Evolutionary conservation across 768 basidiomycete genomes (phyloP), one percentile per base, ranked within the genome.

Genomic region (Leccinum rimulosum): DNA sequence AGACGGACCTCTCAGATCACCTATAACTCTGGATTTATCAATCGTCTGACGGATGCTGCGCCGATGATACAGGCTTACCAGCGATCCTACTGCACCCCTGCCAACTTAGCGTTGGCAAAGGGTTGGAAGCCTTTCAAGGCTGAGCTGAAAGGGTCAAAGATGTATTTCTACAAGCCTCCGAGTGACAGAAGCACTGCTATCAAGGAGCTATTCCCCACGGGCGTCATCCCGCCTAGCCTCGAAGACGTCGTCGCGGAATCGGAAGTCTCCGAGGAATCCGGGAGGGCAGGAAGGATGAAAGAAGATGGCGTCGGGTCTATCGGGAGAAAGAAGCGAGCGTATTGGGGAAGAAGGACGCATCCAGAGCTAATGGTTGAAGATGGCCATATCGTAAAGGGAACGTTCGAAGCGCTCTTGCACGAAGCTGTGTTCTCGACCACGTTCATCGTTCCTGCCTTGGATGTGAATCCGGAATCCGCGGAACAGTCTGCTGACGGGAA

Each of bases 111-210:
- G 1, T 72, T 85, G 2, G 70, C 81, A 0, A 92, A 92, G 64
- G 85, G 85, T 0, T 95, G 93, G 93, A 95, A 94, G 69, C 84
- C 90, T 5, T 91, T 83, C 77, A 93, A 94, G 71, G 80, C 88
- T 49, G 88, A 92, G 64, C 75, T 95, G 28, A 88, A 91, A 67
- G 93, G 93, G 6, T 84, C 88, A 12, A 95, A 95, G 70, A 66
- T 95, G 52, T 88, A 89, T 70, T 89, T 95, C 67, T 93, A 90
- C 70, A 95, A 95, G 66, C 85, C 91, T 0, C 91, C 93, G 0
- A 77, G 80, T 30, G 93, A 95, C 62, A 77, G 85, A 57, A 76
- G 73, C 25, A 74, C 77, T 2, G 87, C 79, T 0, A 79, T 93
- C 54, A 89, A 86, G 68, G 86, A 88, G 8, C 74, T 93, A 27